Percentiles rank a stretch among this genome's conserved stretches.
Conservation (phyloP, 225 moss, liverwort and hornwort genomes). For the Pseudisothecium myosuroides region DNA sequence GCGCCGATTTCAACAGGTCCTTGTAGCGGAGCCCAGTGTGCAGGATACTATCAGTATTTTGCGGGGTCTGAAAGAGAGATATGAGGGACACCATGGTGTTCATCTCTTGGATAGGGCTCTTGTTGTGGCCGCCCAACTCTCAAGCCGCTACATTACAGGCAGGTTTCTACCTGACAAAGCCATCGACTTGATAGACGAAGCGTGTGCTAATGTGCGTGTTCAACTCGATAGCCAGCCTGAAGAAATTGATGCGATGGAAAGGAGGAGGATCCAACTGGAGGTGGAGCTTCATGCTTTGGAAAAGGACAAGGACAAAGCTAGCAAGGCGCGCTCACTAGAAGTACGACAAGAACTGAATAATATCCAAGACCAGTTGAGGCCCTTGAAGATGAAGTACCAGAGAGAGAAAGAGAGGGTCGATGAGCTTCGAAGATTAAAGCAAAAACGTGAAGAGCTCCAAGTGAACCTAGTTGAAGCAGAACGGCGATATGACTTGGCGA, state of each 20-base stretch:
- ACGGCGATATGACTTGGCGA: slow-evolving; percentile 84
- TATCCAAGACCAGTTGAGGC: slow-evolving; percentile 59
- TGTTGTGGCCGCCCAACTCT: slow-evolving; percentile 83
- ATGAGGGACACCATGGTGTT: slow-evolving; percentile 92
- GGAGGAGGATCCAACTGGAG: slow-evolving; percentile 71
- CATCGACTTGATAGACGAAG: slow-evolving; percentile 85
- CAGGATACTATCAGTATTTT: slow-evolving; percentile 75
- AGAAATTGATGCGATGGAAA: slow-evolving; percentile 74
- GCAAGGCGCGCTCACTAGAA: slow-evolving; percentile 80
- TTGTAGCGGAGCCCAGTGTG: slow-evolving; percentile 82
- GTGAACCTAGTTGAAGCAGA: slow-evolving; percentile 71
- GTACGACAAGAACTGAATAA: slow-evolving; percentile 64
- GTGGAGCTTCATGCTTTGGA: slow-evolving; percentile 92
- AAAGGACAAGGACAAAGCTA: slow-evolving; percentile 91
- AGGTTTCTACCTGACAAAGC: slow-evolving; percentile 85
- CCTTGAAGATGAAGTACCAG: slow-evolving; percentile 87
- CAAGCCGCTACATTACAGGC: slow-evolving; percentile 73
- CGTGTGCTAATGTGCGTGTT: slow-evolving; percentile 94
- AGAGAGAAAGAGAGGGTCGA: slow-evolving; percentile 85
- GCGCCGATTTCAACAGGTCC: slow-evolving; percentile 84
- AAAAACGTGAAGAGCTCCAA: slow-evolving; percentile 68
- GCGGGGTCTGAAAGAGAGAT: slow-evolving; percentile 87
- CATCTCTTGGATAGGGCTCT: slow-evolving; percentile 74
- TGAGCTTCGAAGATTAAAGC: slow-evolving; percentile 67
- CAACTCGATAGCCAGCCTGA: slow-evolving; percentile 94